Conservation (phyloP, 2,329 filamentous ascomycete species). For the Neonectria hederae region DNA sequence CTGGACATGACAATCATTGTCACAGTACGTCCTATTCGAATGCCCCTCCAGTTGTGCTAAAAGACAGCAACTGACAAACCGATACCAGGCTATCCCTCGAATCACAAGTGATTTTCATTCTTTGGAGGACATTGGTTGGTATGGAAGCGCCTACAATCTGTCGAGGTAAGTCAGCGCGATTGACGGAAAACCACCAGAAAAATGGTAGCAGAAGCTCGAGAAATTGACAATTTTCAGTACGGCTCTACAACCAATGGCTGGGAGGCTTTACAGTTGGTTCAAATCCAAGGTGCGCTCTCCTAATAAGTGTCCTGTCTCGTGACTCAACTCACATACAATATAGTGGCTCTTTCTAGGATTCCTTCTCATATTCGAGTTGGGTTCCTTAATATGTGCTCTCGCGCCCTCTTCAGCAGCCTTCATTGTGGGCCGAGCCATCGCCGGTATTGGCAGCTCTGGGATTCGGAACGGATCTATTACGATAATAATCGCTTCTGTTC, state of each 20-base stretch:
- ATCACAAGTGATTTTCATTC: slow-evolving; percentile 49
- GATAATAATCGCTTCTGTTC: slow-evolving; percentile 33
- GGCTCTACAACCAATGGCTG: neutral
- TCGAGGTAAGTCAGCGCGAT: slow-evolving; percentile 30
- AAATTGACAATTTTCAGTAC: neutral
- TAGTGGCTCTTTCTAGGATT: neutral
- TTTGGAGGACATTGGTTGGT: slow-evolving; percentile 55
- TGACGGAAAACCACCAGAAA: neutral
- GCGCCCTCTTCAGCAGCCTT: neutral
- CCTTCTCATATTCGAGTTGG: slow-evolving; percentile 4
- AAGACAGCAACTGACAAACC: neutral
- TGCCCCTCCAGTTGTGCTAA: neutral
- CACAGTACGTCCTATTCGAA: slow-evolving; percentile 10
- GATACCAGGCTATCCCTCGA: slow-evolving; percentile 41
- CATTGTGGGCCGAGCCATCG: slow-evolving; percentile 4
- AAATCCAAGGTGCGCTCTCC: neutral
- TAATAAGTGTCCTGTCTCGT: neutral
- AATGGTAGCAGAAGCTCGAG: neutral
- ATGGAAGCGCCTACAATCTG: slow-evolving; percentile 47
- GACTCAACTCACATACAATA: neutral
- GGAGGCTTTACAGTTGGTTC: neutral
- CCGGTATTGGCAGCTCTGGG: neutral
- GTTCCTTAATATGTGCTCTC: neutral
- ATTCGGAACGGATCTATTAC: neutral
- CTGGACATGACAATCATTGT: slow-evolving; percentile 5